Conservation (phyloP, 495 filamentous ascomycete genomes). For the Umbilicaria muhlenbergii region DNA sequence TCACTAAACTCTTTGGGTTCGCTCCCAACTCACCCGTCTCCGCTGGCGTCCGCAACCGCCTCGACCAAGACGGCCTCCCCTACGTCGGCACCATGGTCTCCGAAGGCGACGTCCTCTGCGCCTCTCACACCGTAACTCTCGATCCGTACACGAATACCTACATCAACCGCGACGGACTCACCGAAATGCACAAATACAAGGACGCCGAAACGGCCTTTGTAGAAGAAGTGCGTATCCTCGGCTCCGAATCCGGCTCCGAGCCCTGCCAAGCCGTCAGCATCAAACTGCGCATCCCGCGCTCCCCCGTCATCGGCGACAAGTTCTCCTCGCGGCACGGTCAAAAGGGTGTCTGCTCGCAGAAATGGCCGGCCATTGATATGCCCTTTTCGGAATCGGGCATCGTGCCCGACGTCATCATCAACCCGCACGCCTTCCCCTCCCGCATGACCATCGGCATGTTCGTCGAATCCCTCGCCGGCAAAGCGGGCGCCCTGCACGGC, state of each 20-base stretch:
- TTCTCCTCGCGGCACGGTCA: conserved; percentile 44
- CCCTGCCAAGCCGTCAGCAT: conserved; percentile 74
- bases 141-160: conserved; percentile 45
- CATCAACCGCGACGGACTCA: conserved; percentile 63
- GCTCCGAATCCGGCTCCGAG: conserved; percentile 62
- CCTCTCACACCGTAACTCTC: conserved; percentile 72
- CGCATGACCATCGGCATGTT: conserved; percentile 99
- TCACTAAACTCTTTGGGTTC: conserved; percentile 72
- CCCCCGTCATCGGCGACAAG: conserved; percentile 73
- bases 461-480: conserved; percentile 91
- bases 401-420: conserved; percentile 95
- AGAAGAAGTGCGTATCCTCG: conserved; percentile 83
- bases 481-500: conserved; percentile 85
- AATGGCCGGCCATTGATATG: conserved; percentile 90
- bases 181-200: conserved; percentile 81
- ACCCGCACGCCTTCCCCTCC: conserved; percentile 98
- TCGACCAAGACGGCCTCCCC: conserved; percentile 81
- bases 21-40: conserved; percentile 53
- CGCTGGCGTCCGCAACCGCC: conserved; percentile 43
- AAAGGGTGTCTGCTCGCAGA: conserved; percentile 74
- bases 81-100: conserved; percentile 56
- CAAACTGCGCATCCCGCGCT: conserved; percentile 81
- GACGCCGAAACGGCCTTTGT: conserved; percentile 74
- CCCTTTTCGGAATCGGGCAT: conserved; percentile 96
- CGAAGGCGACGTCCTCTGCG: conserved; percentile 71